Conservation (phyloP, 495 filamentous ascomycete species). For the Clohesyomyces aquaticus region DNA sequence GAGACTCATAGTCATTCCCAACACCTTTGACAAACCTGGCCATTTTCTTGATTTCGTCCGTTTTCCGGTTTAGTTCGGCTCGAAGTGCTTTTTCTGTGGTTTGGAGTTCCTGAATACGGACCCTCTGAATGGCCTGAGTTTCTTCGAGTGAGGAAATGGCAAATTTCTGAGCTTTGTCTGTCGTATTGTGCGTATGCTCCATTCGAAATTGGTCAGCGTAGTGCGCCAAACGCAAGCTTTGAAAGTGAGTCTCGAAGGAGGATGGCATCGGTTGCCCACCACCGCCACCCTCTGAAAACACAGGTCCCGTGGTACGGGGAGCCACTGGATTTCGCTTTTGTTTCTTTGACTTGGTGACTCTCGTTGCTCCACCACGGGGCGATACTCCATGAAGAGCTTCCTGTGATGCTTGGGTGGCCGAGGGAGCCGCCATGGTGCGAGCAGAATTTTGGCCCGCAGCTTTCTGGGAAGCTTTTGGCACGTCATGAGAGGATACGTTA, state of each 20-base stretch:
- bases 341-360: conserved; percentile 7
- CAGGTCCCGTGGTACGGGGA: background rate
- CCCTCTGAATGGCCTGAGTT: conserved; percentile 5
- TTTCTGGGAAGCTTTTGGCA: too few species aligned
- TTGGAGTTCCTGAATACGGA: background rate
- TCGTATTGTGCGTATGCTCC: background rate
- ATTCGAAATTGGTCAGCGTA: background rate
- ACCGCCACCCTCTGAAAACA: background rate
- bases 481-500: too few species aligned
- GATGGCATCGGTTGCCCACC: background rate
- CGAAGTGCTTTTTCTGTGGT: conserved; percentile 25
- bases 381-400: background rate
- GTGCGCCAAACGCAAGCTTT: background rate
- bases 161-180: background rate
- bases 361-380: background rate
- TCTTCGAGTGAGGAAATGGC: conserved; percentile 7
- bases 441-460: background rate
- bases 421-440: background rate
- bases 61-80: conserved; percentile 11
- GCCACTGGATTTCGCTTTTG: conserved; percentile 2
- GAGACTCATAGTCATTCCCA: conserved; percentile 34
- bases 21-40: conserved; percentile 41
- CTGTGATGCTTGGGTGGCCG: background rate
- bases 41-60: conserved; percentile 25
- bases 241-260: background rate